Percentiles rank a stretch among this genome's conserved stretches.
Evolutionary conservation across 1,139 yeast species (phyloP).

Genomic region (Kluyveromyces sp.): DNA sequence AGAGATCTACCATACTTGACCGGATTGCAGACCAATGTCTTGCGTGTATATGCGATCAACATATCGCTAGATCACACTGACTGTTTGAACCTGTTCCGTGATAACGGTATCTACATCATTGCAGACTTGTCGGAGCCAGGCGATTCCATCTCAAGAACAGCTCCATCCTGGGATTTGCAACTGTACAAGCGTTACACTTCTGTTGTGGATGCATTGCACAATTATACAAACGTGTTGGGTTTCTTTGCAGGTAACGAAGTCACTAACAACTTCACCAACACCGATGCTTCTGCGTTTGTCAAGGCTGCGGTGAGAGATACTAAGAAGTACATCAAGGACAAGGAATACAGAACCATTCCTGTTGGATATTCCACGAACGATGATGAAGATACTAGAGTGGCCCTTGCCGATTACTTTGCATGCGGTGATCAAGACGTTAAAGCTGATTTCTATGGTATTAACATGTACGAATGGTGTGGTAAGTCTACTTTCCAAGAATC

Average conservation of each 20-base stretch:
- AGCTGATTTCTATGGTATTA: slow-evolving; percentile 89
- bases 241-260: slow-evolving; percentile 83
- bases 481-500: slow-evolving; percentile 52
- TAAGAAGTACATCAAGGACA: slow-evolving; percentile 53
- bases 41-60: slow-evolving; percentile 71
- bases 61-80: slow-evolving; percentile 56
- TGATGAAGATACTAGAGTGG: slow-evolving; percentile 58
- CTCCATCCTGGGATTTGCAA: slow-evolving; percentile 54
- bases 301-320: slow-evolving; percentile 79
- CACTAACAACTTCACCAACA: slow-evolving; percentile 55
- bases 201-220: slow-evolving; percentile 57
- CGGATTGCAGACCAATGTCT: slow-evolving; percentile 55
- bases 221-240: slow-evolving; percentile 66
- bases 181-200: slow-evolving; percentile 58
- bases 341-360: slow-evolving; percentile 61
- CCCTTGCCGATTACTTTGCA: slow-evolving; percentile 66
- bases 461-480: slow-evolving; percentile 98
- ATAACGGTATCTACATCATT: slow-evolving; percentile 73
- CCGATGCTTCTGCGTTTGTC: slow-evolving; percentile 72
- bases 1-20: slow-evolving; percentile 70
- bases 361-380: slow-evolving; percentile 81
- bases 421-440: slow-evolving; percentile 60
- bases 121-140: slow-evolving; percentile 67
- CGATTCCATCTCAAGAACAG: slow-evolving; percentile 54
- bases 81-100: slow-evolving; percentile 60